Evolutionary conservation across 2,329 filamentous ascomycete species (phyloP), one percentile per base, ranked within the genome.

Genomic region (Sporothrix pseudoabietina): DNA sequence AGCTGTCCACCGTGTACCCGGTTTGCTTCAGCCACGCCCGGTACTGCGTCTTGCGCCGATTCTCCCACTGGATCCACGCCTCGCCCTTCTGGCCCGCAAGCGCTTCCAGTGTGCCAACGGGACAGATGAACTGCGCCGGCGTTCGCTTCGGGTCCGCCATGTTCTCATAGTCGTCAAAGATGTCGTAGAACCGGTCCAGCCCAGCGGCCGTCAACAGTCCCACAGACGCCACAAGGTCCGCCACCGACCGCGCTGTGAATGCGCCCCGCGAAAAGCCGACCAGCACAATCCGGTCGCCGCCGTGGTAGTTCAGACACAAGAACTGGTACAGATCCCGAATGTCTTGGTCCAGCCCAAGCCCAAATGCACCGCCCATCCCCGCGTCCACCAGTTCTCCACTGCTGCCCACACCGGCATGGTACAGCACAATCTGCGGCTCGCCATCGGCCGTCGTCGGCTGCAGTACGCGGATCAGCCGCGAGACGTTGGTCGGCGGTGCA

Each of bases 131-230:
- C 7, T 78, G 74, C 22, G 75, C 76, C 0, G 66, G 22, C 3
- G 61, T 44, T 0, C 79, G 78, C 9, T 73, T 57, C 30, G 61
- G 55, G 30, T 78, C 76, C 14, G 77, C 80, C 73, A 82, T 79
- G 72, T 79, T 77, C 75, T 81, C 78, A 71, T 81, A 83, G 76
- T 83, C 82, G 7, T 80, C 77, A 75, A 83, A 83, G 66, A 85
- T 82, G 9, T 80, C 77, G 65, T 83, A 83, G 75, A 85, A 85
- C 12, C 78, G 76, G 74, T 83, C 80, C 77, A 85, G 81, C 0
- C 83, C 84, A 49, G 80, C 78, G 12, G 81, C 79, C 1, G 82
- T 85, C 12, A 86, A 76, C 68, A 85, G 77, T 16, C 84, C 83
- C 10, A 85, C 74, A 0, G 78, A 78, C 1, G 77, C 79, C 47